Evolutionary conservation across 306 rosid genomes (phyloP), one percentile per base, ranked within the genome.

Genomic region (Echinosophora koreensis): DNA sequence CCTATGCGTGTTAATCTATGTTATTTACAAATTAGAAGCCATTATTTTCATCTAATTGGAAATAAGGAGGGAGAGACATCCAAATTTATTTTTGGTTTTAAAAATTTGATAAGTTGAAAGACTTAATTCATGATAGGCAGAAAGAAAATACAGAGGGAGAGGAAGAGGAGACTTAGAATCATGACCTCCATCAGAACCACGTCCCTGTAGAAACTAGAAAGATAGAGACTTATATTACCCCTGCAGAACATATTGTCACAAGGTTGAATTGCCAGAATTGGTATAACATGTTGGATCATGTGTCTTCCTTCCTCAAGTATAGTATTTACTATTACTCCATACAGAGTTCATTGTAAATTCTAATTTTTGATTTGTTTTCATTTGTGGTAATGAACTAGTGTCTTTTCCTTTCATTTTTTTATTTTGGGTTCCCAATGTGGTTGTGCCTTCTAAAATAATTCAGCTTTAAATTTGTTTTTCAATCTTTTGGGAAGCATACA

Each of bases 61-160:
- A 50, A 49, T 13, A 28, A 50, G 74, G n/a, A 69, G 38, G 46
- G 30, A 13, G 74, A 69, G 46, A 50, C 60, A 30, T 28, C 44
- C 17, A 35, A 52, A 9, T 37, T 35, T 52, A n/a, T 34, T 69
- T 54, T 68, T 37, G 4, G 37, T 68, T 70, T 70, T 22, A 0
- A 37, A 37, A 1, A 15, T 13, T 63, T 51, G 4, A 35, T 22
- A 22, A 16, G 63, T 9, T 32, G 30, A 32, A 34, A 35, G 44
- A 51, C 16, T 69, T 35, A 51, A 9, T 70, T 17, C 13, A 2
- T 37, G 63, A 37, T 38, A 55, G 22, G n/a, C 30, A 38, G 39
- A 34, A 3, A 38, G 38, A 8, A 37, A 47, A 44, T 44, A 44
- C 3, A 71, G 9, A 37, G 2, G 44, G 5, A 10, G 66, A 41